Conservation (phyloP, 768 basidiomycete genomes). For the Cystobasidium ongulense region DNA sequence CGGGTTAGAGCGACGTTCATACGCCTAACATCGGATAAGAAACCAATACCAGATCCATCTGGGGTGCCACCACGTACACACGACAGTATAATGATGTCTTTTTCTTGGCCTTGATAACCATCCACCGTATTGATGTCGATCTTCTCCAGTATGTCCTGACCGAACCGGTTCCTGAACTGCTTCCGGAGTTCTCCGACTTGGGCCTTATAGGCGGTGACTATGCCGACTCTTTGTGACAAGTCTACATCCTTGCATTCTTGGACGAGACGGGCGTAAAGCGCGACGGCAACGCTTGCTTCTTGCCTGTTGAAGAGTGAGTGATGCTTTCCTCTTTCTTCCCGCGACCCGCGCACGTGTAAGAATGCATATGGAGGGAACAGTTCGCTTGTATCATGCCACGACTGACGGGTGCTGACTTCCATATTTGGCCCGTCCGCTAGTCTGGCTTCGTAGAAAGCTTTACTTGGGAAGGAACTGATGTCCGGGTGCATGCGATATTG, state of each 20-base stretch:
- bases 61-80: slow-evolving; percentile 82
- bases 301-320: slow-evolving; percentile 67
- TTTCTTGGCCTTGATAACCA: slow-evolving; percentile 98
- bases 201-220: slow-evolving; percentile 29
- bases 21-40: slow-evolving; percentile 67
- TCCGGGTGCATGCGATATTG: slow-evolving; percentile 99
- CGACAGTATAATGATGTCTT: slow-evolving; percentile 93
- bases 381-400: slow-evolving; percentile 60
- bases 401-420: slow-evolving; percentile 67
- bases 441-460: slow-evolving; percentile 71
- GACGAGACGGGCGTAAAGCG: slow-evolving; percentile 64
- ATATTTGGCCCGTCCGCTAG: slow-evolving; percentile 82
- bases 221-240: slow-evolving; percentile 31
- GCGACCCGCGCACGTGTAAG: slow-evolving; percentile 65
- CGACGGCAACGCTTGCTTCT: slow-evolving; percentile 68
- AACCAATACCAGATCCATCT: slow-evolving; percentile 72
- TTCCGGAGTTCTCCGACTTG: slow-evolving; percentile 58
- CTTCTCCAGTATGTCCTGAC: slow-evolving; percentile 57
- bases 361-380: slow-evolving; percentile 63
- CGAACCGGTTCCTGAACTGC: slow-evolving; percentile 64
- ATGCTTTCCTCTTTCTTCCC: slow-evolving; percentile 56
- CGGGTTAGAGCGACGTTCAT: slow-evolving; percentile 99
- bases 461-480: slow-evolving; percentile 69
- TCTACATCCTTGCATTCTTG: slow-evolving; percentile 54
- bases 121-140: slow-evolving; percentile 93